Base-by-base conservation (phyloP, 306 rosid genomes). In the Lagenaria siceraria region DNA sequence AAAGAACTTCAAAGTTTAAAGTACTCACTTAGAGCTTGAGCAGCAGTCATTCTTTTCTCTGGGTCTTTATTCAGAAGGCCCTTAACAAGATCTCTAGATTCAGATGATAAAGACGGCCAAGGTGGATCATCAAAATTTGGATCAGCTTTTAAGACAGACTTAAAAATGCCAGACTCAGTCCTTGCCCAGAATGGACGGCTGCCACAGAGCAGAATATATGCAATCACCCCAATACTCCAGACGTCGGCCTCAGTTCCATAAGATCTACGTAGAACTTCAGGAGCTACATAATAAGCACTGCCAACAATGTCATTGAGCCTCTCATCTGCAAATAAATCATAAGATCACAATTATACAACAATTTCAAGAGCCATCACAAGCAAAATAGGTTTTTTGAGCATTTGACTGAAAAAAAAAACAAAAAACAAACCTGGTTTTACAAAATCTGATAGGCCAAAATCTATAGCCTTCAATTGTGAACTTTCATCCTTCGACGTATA, bases 181-280 rank as follows among this genome's bases (percentile, higher is more conserved):
- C 97, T 87, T 21, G 98, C 94, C 98, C 98, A 94, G 86, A 94
- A 94, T 76, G 98, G 98, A 68, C 98, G 97, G 81, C 98, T 91
- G 48, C 98, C 98, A 74, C 98, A 94, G 79, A 94, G 84, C 55
- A 94, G 87, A 79, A 91, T 91, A 79, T 90, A 94, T 48, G 98
- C 96, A 86, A 94, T 91, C 80, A 94, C 98, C 2, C 98, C 98
- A 72, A 94, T 82, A 71, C 98, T 94, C 98, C 98, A 94, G 38
- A 89, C 84, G 52, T 94, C 98, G 43, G 98, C 98, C 81, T 91
- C 98, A 31, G 98, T 89, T 51, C 85, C 86, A 83, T 91, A 94
- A 66, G 97, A 86, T 83, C 97, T 87, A 74, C 89, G 98, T 53
- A 94, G 85, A 81, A 94, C 98, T 87, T 94, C 98, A 0, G 98